Conservation (phyloP, 306 rosid genomes). For the Castanospermum australe region DNA sequence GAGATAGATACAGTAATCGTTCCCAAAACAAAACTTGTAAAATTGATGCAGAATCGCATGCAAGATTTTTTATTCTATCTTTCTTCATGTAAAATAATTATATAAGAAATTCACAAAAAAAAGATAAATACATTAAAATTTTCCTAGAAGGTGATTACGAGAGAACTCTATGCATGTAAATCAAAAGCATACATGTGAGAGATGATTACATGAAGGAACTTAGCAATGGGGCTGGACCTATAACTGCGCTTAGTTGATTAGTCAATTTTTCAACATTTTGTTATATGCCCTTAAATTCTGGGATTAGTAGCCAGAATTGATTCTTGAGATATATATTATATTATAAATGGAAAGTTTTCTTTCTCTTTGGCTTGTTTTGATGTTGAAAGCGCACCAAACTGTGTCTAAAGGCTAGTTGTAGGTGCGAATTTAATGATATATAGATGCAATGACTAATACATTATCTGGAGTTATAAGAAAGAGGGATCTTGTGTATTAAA, state of each 20-base stretch:
- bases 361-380: slow-evolving; percentile 8
- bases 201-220: too few species aligned
- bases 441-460: slow-evolving; percentile 18
- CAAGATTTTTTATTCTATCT: neutral
- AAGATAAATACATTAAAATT: neutral
- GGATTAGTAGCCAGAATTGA: slow-evolving; percentile 5
- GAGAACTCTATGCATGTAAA: neutral
- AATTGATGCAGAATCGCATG: neutral
- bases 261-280: slow-evolving; percentile 21
- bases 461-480: neutral
- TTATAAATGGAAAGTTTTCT: slow-evolving; percentile 22
- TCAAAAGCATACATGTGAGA: slow-evolving; percentile 10
- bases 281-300: slow-evolving; percentile 24
- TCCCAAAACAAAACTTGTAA: neutral
- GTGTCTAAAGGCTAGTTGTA: slow-evolving; percentile 26
- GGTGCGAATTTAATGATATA: slow-evolving; percentile 33
- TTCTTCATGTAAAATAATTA: neutral
- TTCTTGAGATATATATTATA: neutral
- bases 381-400: slow-evolving; percentile 36
- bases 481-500: neutral
- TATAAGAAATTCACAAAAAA: neutral
- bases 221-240: neutral
- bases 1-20: neutral
- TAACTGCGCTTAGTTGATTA: slow-evolving; percentile 7
- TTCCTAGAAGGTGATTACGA: neutral